Base-by-base conservation (phyloP, 345 rosid species). In the Fremontodendron californicum region DNA sequence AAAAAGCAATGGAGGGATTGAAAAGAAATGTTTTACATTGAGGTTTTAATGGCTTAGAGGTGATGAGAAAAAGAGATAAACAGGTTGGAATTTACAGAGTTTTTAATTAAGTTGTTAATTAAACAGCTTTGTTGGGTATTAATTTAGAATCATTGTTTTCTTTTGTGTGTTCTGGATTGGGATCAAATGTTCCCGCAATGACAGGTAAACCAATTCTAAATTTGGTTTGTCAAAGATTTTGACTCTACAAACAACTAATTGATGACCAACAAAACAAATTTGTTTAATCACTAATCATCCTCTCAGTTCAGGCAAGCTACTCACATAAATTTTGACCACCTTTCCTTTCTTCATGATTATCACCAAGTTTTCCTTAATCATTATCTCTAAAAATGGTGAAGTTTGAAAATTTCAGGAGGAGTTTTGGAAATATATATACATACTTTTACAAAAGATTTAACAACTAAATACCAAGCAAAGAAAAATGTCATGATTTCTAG, bases 191-290 rank as follows among this genome's bases (percentile, higher is more conserved):
- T 8, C 18, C 78, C 84, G 74, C 25, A 78, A 81, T 72, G 5
- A 60, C 60, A 75, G 84, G 57, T 60, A 48, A 65, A 45, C 81
- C 79, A 67, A 9, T 46, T 67, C 72, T 78, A 79, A 74, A 27
- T 74, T 48, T 16, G 42, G 9, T 45, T 45, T 33, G 23, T 46
- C 37, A 1, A 45, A 19, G 7, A 61, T 29, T 27, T 61, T 16
- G 7, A 48, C 19, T 13, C 57, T 5, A 27, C 2, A 0, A 5
- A 54, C 61, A 55, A 21, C 61, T 19, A 21, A n/a, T 21, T 21
- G 60, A 54, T 54, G 29, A 52, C 58, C 0, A 2, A 52, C 16
- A 51, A 19, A 60, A 33, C 13, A 18, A 11, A 61, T 29, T 29
- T 33, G 23, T 37, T 23, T 64, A 4, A 12, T 27, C 19, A 64